Evolutionary conservation across 768 basidiomycete species (phyloP).

Genomic region (Panellus pusillus): DNA sequence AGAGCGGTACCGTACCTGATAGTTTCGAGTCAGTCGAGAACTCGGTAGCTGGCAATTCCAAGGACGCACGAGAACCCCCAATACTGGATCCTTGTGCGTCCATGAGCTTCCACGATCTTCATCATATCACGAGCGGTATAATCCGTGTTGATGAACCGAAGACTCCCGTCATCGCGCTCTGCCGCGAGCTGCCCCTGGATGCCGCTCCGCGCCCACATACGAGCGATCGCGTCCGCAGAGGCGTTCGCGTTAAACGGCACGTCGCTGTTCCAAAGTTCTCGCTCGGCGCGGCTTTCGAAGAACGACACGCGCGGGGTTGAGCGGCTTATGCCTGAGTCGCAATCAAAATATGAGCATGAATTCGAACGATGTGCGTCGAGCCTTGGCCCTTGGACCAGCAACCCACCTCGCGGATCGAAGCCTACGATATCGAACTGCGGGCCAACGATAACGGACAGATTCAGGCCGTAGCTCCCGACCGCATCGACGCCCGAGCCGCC

Average conservation of each 20-base stretch:
- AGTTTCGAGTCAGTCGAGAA: neutral
- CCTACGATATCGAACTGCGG: conserved; percentile 23
- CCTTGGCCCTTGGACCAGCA: neutral
- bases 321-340: conserved; percentile 13
- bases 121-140: conserved; percentile 40
- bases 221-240: neutral
- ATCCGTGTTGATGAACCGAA: conserved; percentile 36
- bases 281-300: conserved; percentile 13
- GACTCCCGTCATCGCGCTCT: conserved; percentile 24
- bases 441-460: conserved; percentile 15
- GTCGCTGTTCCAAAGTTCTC: conserved; percentile 2
- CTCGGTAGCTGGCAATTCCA: neutral
- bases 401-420: conserved; percentile 26
- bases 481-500: conserved; percentile 21
- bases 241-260: neutral
- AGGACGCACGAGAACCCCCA: conserved; percentile 21
- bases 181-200: conserved; percentile 3
- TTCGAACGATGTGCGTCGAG: neutral
- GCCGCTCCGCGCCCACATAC: neutral
- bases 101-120: conserved; percentile 33
- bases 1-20: conserved; percentile 15
- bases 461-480: neutral
- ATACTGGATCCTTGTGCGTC: conserved; percentile 30
- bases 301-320: conserved; percentile 19
- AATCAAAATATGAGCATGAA: neutral